Conservation (phyloP, 2,329 filamentous ascomycete genomes). For the Ophiostoma novo-ulmi region DNA sequence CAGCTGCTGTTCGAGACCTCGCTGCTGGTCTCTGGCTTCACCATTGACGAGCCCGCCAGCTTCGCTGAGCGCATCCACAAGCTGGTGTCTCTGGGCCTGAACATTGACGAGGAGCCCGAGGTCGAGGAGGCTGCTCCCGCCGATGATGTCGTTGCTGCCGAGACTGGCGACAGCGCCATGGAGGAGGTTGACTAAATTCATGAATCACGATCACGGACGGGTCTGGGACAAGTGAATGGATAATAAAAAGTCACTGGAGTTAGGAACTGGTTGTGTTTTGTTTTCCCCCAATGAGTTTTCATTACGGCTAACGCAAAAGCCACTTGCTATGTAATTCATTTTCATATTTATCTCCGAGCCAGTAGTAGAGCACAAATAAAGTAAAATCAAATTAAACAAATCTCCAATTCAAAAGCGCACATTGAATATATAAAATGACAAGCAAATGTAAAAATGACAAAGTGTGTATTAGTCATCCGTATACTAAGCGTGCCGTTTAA, state of each 20-base stretch:
- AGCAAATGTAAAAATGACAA: neutral
- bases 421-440: no score
- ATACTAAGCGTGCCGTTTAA: neutral
- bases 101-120: slow-evolving; percentile 86
- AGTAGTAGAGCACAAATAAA: neutral
- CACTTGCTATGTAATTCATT: slow-evolving; percentile 30
- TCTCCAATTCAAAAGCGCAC: no score
- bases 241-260: slow-evolving; percentile 40
- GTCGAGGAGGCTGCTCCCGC: slow-evolving; percentile 36
- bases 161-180: slow-evolving; percentile 88
- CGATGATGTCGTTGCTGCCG: slow-evolving; percentile 55
- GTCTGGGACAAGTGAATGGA: slow-evolving; percentile 29
- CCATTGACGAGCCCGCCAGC: slow-evolving; percentile 95
- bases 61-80: slow-evolving; percentile 99
- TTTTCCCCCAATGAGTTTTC: slow-evolving; percentile 10
- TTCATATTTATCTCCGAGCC: slow-evolving; percentile 12
- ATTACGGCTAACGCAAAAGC: slow-evolving; percentile 3
- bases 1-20: slow-evolving; percentile 99
- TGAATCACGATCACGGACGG: slow-evolving; percentile 32
- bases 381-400: neutral
- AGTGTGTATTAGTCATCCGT: neutral
- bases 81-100: slow-evolving; percentile 94
- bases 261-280: slow-evolving; percentile 34
- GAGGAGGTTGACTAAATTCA: slow-evolving; percentile 92
- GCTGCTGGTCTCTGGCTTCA: slow-evolving; percentile 97